phyloP scores from a whole-genome alignment of 2,329 filamentous ascomycete genomes.

The Ceratocystis alfenasii region DNA sequence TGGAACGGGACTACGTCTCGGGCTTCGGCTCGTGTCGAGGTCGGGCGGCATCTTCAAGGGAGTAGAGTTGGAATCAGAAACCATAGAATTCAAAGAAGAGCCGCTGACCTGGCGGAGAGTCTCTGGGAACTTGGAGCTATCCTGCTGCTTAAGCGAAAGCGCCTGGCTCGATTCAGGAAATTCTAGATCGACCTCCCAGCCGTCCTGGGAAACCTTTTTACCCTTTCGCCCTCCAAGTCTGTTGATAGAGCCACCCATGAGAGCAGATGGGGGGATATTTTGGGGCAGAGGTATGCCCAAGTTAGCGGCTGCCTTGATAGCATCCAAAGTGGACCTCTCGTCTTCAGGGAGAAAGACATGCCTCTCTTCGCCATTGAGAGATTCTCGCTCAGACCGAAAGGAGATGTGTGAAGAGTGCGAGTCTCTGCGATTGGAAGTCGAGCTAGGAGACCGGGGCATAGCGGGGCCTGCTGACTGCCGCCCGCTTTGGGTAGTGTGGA shows the following conservation, averaged over 20 bases:
- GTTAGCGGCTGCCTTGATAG: conserved; percentile 74
- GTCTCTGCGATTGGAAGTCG: conserved; percentile 46
- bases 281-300: conserved; percentile 84
- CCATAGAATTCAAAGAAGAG: conserved; percentile 42
- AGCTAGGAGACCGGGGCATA: conserved; percentile 31
- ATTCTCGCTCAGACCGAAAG: conserved; percentile 70
- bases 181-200: conserved; percentile 71
- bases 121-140: conserved; percentile 53
- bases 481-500: conserved; percentile 26
- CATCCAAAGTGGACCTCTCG: conserved; percentile 69
- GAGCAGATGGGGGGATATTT: conserved; percentile 75
- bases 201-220: conserved; percentile 61
- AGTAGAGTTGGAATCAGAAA: conserved; percentile 34
- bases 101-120: conserved; percentile 54
- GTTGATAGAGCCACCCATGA: conserved; percentile 88
- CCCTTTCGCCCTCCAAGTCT: conserved; percentile 65
- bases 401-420: conserved; percentile 74
- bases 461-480: conserved; percentile 39
- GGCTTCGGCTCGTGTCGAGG: conserved; percentile 16
- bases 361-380: conserved; percentile 66
- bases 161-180: conserved; percentile 47
- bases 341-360: conserved; percentile 75
- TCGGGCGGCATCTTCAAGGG: conserved; percentile 26
- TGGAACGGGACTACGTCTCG: conserved; percentile 23
- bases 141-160: conserved; percentile 53